Evolutionary conservation across 2,329 filamentous ascomycete genomes (phyloP).

Genomic region (Pyrenophora tritici-repentis): DNA sequence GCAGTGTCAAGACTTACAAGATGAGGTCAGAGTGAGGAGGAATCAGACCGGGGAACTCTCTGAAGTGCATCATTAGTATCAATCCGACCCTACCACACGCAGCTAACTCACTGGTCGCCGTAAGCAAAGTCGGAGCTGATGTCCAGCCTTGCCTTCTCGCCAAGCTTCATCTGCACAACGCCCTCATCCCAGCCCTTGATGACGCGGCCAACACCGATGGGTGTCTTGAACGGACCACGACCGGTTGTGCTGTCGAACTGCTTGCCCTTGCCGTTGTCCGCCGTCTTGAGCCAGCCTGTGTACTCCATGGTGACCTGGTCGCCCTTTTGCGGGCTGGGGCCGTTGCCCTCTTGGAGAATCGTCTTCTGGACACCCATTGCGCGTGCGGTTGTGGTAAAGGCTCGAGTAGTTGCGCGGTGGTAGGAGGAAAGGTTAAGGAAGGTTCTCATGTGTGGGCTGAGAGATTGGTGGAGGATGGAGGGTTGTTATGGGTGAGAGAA

Average conservation of each 20-base stretch:
- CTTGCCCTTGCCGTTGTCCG: conserved; percentile 36
- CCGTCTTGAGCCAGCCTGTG: conserved; percentile 37
- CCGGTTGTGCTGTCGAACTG: conserved; percentile 81
- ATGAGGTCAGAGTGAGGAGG: conserved; percentile 74
- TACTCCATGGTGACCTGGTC: conserved; percentile 41
- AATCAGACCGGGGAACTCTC: conserved; percentile 77
- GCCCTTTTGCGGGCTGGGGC: conserved; percentile 35
- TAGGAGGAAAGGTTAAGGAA: conserved; percentile 14
- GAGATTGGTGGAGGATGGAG: conserved; percentile 11
- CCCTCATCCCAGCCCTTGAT: conserved; percentile 77
- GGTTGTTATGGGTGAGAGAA: conserved; percentile 1
- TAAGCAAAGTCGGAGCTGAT: conserved; percentile 69
- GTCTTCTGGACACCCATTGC: conserved; percentile 41
- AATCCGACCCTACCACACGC: too few relatives aligned
- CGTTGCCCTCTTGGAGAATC: conserved; percentile 34
- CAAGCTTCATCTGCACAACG: conserved; percentile 74
- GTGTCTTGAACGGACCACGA: conserved; percentile 73
- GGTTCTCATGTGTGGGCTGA: conserved; percentile 17
- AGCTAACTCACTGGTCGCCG: conserved; percentile 25
- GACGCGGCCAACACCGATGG: conserved; percentile 80
- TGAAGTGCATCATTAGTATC: conserved; percentile 41
- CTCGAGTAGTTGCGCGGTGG: conserved; percentile 13
- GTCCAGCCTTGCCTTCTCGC: conserved; percentile 83
- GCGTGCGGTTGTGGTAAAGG: conserved; percentile 22
- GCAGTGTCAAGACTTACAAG: conserved; percentile 67